Percentiles rank a stretch among this genome's conserved stretches.
phyloP scores from a whole-genome alignment of 257 asterid genomes.

The Nicotiana attenuata region DNA sequence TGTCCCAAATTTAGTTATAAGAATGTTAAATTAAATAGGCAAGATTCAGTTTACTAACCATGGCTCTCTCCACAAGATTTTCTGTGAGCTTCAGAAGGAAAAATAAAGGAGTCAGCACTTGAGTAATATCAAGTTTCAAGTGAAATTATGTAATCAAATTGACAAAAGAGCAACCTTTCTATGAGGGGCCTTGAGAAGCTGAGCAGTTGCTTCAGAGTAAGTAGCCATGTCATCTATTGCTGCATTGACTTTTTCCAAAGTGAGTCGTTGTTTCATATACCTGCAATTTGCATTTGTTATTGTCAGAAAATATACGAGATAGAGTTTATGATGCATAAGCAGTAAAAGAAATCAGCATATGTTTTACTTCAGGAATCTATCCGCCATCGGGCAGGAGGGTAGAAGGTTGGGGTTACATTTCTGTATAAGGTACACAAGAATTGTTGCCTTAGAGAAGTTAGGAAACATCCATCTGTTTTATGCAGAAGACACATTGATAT shows the following conservation, averaged over 20 bases:
- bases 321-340: not conserved
- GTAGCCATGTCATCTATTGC: slow-evolving; percentile 81
- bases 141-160: slow-evolving; percentile 16
- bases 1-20: not conserved
- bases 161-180: slow-evolving; percentile 46
- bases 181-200: slow-evolving; percentile 78
- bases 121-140: not conserved
- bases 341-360: not conserved
- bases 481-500: no score
- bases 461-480: no score
- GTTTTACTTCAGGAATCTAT: not conserved
- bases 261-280: slow-evolving; percentile 94
- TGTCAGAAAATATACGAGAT: slow-evolving; percentile 11
- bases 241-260: slow-evolving; percentile 84
- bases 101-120: slow-evolving; percentile 11
- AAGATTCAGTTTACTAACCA: slow-evolving; percentile 44
- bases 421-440: not conserved
- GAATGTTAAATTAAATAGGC: not conserved
- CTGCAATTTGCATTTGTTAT: slow-evolving; percentile 38
- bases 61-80: slow-evolving; percentile 70
- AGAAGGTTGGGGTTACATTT: not conserved
- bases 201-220: slow-evolving; percentile 88
- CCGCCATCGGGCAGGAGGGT: not conserved
- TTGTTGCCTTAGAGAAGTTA: not conserved
- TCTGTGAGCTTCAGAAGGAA: slow-evolving; percentile 64